A percentile compares a stretch with the other conserved stretches of the same genome.
These are phyloP conservation scores for Penicillium brevicompactum DNA, from an alignment of 2,329 filamentous ascomycete species.

Conservation along the genomic window DNA sequence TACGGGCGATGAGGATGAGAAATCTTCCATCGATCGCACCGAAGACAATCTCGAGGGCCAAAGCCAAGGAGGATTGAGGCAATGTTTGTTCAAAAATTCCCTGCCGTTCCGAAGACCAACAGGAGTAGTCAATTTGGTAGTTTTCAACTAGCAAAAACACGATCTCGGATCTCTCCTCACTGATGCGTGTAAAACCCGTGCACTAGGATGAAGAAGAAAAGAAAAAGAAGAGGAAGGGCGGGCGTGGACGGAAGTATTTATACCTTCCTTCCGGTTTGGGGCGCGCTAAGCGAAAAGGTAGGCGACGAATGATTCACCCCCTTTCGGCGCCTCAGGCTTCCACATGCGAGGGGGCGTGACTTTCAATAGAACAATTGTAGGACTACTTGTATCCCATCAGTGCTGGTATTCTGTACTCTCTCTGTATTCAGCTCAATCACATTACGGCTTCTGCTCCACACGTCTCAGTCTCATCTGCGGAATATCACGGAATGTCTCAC, in stretches of 20 bases:
- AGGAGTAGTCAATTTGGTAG: constrained; percentile 76
- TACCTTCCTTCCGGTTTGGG: constrained; percentile 12
- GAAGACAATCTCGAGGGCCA: constrained; percentile 19
- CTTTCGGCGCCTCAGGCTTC: not conserved
- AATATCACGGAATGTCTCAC: not conserved
- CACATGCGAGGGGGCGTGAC: not conserved
- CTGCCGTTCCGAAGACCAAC: constrained; percentile 66
- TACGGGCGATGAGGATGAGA: constrained; percentile 3
- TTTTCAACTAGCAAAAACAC: constrained; percentile 91
- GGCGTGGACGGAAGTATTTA: constrained; percentile 17
- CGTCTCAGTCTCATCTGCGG: not conserved
- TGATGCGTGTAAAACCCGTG: constrained; percentile 78
- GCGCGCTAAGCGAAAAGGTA: constrained; percentile 3
- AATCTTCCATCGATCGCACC: constrained; percentile 9
- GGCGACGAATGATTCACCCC: not conserved
- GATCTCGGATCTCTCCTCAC: constrained; percentile 86
- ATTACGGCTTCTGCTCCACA: not conserved
- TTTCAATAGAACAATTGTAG: too few species aligned
- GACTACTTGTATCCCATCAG: too few species aligned
- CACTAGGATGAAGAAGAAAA: constrained; percentile 45
- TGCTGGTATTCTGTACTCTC: too few species aligned
- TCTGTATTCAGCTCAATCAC: not conserved
- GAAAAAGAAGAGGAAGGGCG: constrained; percentile 31
- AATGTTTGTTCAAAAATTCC: constrained; percentile 73
- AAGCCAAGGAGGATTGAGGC: constrained; percentile 28